phyloP scores from a whole-genome alignment of 192 early-diverging fungal species.

The Oehlia diaphana region DNA sequence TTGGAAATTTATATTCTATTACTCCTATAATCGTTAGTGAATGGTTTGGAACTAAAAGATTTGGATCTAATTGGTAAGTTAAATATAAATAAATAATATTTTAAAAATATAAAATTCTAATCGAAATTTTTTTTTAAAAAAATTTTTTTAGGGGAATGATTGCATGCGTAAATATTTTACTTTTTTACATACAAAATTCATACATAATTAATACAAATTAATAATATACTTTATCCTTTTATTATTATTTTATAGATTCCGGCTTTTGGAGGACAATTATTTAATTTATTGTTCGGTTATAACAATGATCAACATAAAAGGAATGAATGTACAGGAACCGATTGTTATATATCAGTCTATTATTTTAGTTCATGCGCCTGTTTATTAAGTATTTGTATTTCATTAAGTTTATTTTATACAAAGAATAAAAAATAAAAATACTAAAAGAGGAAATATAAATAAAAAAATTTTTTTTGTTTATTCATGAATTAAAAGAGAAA shows the following conservation, averaged over 20 bases:
- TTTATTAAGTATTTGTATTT: neutral
- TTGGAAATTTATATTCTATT: constrained; percentile 42
- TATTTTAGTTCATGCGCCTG: neutral
- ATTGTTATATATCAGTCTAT: neutral
- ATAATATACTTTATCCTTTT: too few species aligned
- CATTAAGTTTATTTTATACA: neutral
- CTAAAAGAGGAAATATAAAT: too few species aligned
- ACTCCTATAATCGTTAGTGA: constrained; percentile 42
- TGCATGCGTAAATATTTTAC: neutral
- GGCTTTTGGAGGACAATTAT: neutral
- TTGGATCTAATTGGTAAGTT: constrained; percentile 43
- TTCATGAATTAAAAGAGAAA: too few species aligned
- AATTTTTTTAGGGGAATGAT: neutral
- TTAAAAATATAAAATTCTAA: neutral
- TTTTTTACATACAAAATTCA: too few species aligned
- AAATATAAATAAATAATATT: too few species aligned
- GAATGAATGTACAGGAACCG: neutral
- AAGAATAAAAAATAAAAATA: neutral
- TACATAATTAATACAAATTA: too few species aligned
- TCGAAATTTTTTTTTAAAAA: neutral
- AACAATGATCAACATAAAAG: neutral
- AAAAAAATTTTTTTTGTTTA: too few species aligned
- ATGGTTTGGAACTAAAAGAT: constrained; percentile 42
- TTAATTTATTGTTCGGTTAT: neutral
- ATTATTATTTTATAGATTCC: neutral